phyloP scores from a whole-genome alignment of 495 filamentous ascomycete species.

The Aspergillus bridgeri region DNA sequence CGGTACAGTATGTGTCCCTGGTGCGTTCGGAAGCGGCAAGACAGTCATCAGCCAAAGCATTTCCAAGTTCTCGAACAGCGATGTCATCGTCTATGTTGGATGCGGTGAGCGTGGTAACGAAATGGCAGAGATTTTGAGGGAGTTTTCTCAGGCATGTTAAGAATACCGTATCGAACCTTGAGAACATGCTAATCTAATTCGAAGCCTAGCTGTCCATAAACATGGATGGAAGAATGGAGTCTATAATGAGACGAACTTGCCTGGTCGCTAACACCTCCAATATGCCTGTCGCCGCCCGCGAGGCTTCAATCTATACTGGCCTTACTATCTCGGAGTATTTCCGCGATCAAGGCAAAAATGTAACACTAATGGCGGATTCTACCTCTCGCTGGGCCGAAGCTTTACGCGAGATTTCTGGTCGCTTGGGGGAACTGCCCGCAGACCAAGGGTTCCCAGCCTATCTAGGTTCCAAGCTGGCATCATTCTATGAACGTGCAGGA shows the following conservation, averaged over 20 bases:
- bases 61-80: constrained; percentile 99
- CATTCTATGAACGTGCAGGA: constrained; percentile 99
- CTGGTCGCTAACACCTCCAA: constrained; percentile 99
- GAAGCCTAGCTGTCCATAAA: constrained; percentile 74
- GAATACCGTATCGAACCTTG: not conserved
- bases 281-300: constrained; percentile 98
- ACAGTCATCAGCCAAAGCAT: constrained; percentile 97
- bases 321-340: constrained; percentile 98
- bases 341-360: constrained; percentile 95
- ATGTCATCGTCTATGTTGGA: constrained; percentile 98
- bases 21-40: constrained; percentile 98
- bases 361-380: constrained; percentile 99
- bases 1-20: constrained; percentile 95
- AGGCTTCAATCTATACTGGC: constrained; percentile 98
- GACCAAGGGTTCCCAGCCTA: constrained; percentile 99
- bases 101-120: constrained; percentile 98
- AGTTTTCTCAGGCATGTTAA: constrained; percentile 81
- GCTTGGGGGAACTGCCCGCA: constrained; percentile 98
- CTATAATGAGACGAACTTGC: constrained; percentile 99
- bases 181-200: no score
- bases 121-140: constrained; percentile 99
- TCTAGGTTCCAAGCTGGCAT: constrained; percentile 91
- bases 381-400: constrained; percentile 98
- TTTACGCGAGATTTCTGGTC: constrained; percentile 96
- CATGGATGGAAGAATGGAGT: constrained; percentile 88